These are phyloP conservation scores for Miamiensis avidus DNA, from an alignment of 169 alveolate genomes.

Conservation along the genomic window DNA sequence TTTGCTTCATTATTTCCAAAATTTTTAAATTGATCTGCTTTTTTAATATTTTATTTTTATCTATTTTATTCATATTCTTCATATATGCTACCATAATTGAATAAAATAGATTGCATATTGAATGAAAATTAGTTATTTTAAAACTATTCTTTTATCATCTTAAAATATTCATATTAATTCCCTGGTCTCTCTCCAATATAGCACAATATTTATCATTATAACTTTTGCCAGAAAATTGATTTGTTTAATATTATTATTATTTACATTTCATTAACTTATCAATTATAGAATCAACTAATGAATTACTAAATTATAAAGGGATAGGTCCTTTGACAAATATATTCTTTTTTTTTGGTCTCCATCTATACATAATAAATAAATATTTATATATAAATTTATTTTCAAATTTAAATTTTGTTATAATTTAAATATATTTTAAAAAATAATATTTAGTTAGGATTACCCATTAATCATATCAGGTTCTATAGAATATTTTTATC, in stretches of 20 bases:
- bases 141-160: no score
- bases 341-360: neutral
- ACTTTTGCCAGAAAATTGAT: neutral
- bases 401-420: neutral
- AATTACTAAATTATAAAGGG: neutral
- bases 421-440: no score
- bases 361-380: neutral
- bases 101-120: neutral
- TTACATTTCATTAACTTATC: no score
- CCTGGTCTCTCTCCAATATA: neutral
- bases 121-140: neutral
- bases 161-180: neutral
- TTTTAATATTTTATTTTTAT: no score
- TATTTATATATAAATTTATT: no score
- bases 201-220: neutral
- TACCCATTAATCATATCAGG: neutral
- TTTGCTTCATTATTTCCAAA: neutral
- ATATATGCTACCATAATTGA: neutral
- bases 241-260: no score
- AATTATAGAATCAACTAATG: neutral
- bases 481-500: conserved; percentile 3
- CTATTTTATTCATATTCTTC: neutral
- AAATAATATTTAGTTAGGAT: neutral
- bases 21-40: neutral
- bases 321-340: neutral